These are phyloP conservation scores for Naganishia vaughanmartiniae DNA, from an alignment of 768 basidiomycete genomes.

Conservation along the genomic window DNA sequence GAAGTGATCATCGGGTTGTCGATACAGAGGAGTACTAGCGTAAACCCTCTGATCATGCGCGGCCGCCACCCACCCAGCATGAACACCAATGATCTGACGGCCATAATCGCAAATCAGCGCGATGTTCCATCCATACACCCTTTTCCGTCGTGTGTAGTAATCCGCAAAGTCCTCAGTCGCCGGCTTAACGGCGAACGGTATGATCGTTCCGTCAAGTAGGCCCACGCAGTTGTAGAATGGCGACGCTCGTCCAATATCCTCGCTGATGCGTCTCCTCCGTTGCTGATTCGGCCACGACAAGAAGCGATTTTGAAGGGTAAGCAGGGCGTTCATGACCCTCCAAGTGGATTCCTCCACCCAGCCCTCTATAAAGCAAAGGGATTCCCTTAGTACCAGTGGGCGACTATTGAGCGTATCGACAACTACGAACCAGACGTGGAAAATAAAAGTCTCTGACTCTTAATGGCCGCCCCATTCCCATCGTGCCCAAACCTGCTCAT, in stretches of 20 bases:
- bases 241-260: background rate
- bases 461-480: background rate
- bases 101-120: background rate
- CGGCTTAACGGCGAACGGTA: background rate
- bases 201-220: background rate
- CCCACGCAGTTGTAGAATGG: background rate
- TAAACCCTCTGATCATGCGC: conserved; percentile 5
- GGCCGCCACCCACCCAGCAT: background rate
- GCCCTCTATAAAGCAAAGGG: background rate
- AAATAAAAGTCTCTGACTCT: background rate
- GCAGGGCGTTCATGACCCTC: background rate
- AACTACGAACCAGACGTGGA: background rate
- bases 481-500: background rate
- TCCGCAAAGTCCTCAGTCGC: background rate
- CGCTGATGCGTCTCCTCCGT: background rate
- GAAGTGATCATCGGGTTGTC: background rate
- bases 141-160: background rate
- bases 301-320: background rate
- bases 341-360: conserved; percentile 4
- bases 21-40: background rate
- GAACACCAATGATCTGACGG: background rate
- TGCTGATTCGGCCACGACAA: background rate
- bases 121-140: background rate
- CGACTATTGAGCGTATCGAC: background rate
- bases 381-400: background rate